A percentile compares a stretch with the other conserved stretches of the same genome.
Evolutionary conservation across 176 grass and related monocot genomes (phyloP).

Genomic region (Carex pumila): DNA sequence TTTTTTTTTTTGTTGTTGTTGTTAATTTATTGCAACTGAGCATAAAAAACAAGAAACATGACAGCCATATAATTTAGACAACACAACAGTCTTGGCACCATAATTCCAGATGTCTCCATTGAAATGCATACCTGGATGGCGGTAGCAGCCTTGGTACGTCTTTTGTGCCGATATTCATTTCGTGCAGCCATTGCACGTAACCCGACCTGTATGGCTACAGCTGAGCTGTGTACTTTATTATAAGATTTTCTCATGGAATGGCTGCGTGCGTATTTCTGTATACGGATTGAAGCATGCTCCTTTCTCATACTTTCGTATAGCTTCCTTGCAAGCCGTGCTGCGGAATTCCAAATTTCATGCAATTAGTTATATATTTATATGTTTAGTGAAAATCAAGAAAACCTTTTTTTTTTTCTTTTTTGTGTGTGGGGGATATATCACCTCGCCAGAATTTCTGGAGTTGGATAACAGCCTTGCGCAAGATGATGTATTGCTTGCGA

Average conservation of each 20-base stretch:
- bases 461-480: constrained; percentile 52
- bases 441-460: constrained; percentile 86
- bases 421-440: neutral
- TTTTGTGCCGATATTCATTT: constrained; percentile 62
- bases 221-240: constrained; percentile 35
- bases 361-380: neutral
- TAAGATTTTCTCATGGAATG: constrained; percentile 66
- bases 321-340: constrained; percentile 78
- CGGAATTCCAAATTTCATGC: neutral
- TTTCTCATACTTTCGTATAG: constrained; percentile 64
- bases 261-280: constrained; percentile 72
- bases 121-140: constrained; percentile 52
- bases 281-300: constrained; percentile 74
- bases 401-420: neutral
- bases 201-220: constrained; percentile 65
- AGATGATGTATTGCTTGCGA: constrained; percentile 60
- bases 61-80: neutral
- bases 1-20: neutral
- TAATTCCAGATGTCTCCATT: neutral
- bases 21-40: neutral
- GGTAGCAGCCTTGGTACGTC: constrained; percentile 60
- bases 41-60: neutral
- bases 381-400: neutral
- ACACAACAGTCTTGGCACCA: neutral
- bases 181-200: constrained; percentile 64